Percentiles rank a stretch among this genome's conserved stretches.
These are phyloP conservation scores for Periconia sp. DNA, from an alignment of 2,329 filamentous ascomycete genomes.

Conservation along the genomic window DNA sequence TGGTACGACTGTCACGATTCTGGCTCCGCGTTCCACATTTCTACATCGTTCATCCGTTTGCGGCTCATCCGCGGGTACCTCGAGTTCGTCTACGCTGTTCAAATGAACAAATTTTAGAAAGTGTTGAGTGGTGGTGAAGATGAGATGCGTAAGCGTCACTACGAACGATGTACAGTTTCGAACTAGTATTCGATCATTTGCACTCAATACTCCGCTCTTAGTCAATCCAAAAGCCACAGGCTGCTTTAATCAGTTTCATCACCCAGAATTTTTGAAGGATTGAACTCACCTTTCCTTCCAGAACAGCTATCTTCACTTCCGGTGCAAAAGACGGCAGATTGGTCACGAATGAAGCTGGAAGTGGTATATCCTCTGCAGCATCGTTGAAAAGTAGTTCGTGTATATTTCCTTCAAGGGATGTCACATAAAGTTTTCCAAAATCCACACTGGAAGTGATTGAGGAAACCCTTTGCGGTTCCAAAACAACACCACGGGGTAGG, in stretches of 20 bases:
- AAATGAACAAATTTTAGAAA: constrained; percentile 93
- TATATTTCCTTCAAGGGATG: constrained; percentile 27
- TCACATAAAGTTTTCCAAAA: constrained; percentile 20
- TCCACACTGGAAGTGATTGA: constrained; percentile 26
- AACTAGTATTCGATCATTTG: constrained; percentile 70
- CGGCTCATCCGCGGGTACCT: constrained; percentile 83
- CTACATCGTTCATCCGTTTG: constrained; percentile 91
- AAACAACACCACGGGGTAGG: constrained; percentile 21
- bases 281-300: constrained; percentile 28
- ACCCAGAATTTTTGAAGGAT: constrained; percentile 1
- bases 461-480: constrained; percentile 24
- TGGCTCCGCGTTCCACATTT: constrained; percentile 85
- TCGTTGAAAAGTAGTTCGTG: constrained; percentile 16
- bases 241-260: constrained; percentile 29
- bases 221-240: constrained; percentile 66
- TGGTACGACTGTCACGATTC: constrained; percentile 85
- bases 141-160: constrained; percentile 76
- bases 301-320: constrained; percentile 22
- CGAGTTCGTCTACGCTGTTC: constrained; percentile 66
- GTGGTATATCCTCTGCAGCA: constrained; percentile 11
- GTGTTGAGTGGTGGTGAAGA: constrained; percentile 91
- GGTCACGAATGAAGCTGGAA: constrained; percentile 17
- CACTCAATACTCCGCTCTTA: constrained; percentile 75
- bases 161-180: constrained; percentile 93
- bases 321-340: constrained; percentile 31